Evolutionary conservation across 495 filamentous ascomycete genomes (phyloP), one percentile per base, ranked within the genome.

Genomic region (Geopyxis carbonaria): DNA sequence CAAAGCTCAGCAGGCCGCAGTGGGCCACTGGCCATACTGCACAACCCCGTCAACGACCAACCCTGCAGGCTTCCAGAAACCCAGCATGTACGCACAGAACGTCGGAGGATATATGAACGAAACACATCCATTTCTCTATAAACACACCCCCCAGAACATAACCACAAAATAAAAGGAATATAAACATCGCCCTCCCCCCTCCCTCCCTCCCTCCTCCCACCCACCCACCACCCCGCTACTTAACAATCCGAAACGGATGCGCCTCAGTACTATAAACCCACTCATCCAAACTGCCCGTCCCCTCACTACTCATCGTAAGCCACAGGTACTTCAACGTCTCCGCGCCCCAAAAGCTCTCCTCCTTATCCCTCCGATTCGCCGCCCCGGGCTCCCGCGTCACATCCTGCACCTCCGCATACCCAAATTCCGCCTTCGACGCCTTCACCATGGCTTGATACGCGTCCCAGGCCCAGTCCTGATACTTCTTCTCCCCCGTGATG

Each of bases 221-320:
- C n/a, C n/a, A n/a, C n/a, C n/a, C n/a, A n/a, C 14, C 32, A n/a
- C 11, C 19, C 32, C 14, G 19, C 15, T 43, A n/a, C n/a, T n/a
- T n/a, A n/a, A n/a, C n/a, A n/a, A 54, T 30, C 40, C 34, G 23
- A 38, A 66, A 64, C n/a, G 64, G 62, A 55, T 66, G 64, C 34
- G 64, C 64, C 42, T 66, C 68, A 22, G 68, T 72, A 40, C 66
- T 72, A 35, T 71, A 66, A 33, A 72, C 67, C 50, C 57, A 72
- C 40, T 67, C 59, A 52, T 71, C 69, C 45, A 73, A 43, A 34
- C 60, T 67, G n/a, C 67, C 53, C 24, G 67, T 45, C 33, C 61
- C 56, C 5, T 64, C 59, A 45, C 65, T 58, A 16, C 57, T 55
- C 48, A 71, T 71, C 11, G 55, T 57, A 22, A 72, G 51, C 39